Evolutionary conservation across 495 filamentous ascomycete species (phyloP).

Genomic region (Annulohypoxylon moriforme): DNA sequence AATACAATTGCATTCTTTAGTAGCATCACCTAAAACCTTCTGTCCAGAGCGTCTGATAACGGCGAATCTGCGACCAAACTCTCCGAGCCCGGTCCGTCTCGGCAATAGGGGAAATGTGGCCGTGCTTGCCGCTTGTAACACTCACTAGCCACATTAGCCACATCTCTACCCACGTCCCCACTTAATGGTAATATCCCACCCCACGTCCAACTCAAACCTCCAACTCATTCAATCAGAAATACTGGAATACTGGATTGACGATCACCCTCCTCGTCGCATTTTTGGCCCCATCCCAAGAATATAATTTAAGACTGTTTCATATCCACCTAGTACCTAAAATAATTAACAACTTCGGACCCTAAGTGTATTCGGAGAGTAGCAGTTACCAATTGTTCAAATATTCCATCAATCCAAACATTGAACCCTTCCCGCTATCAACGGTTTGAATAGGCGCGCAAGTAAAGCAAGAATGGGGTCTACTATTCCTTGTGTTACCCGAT

Average conservation of each 20-base stretch:
- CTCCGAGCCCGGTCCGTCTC: constrained; percentile 35
- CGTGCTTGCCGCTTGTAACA: background rate
- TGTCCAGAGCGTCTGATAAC: constrained; percentile 15
- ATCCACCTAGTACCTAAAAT: background rate
- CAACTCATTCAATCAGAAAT: background rate
- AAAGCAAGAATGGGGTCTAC: background rate
- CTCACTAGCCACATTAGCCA: background rate
- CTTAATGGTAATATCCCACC: background rate
- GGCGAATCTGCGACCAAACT: background rate
- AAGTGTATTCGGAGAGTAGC: background rate
- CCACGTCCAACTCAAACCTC: background rate
- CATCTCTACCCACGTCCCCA: background rate
- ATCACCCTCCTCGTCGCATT: too few species aligned
- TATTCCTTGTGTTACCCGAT: background rate
- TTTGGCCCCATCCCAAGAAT: background rate
- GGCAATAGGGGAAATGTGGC: constrained; percentile 36
- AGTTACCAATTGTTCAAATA: background rate
- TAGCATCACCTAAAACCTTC: constrained; percentile 29
- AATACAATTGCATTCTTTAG: constrained; percentile 33
- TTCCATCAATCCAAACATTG: background rate
- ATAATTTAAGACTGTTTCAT: background rate
- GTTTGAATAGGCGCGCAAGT: background rate
- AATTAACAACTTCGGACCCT: background rate
- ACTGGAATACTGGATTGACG: too few species aligned
- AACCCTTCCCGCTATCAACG: background rate